Conservation (phyloP, 129 eudicot species). For the Pulicaria dysenterica region DNA sequence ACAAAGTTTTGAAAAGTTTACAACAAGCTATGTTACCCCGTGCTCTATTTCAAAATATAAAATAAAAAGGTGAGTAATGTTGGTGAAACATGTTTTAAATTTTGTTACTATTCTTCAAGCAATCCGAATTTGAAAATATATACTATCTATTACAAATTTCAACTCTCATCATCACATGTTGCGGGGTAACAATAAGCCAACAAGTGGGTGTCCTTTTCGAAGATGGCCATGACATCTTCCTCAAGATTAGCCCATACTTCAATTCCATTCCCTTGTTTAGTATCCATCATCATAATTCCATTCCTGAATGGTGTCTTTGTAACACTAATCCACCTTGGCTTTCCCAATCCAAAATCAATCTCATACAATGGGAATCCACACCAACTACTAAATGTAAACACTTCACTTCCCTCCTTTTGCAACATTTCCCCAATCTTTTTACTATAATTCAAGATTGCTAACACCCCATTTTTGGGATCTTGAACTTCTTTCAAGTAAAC, state of each 20-base stretch:
- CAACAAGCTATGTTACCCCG: no score
- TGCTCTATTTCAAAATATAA: no score
- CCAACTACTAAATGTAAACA: slow-evolving; percentile 39
- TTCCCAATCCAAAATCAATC: slow-evolving; percentile 44
- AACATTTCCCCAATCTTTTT: slow-evolving; percentile 26
- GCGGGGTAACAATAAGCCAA: slow-evolving; percentile 29
- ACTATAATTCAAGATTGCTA: slow-evolving; percentile 27
- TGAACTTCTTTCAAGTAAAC: slow-evolving; percentile 28
- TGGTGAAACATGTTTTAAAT: no score
- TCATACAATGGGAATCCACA: slow-evolving; percentile 36
- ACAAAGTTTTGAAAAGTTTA: no score
- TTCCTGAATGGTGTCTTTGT: slow-evolving; percentile 27
- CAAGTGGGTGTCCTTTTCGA: slow-evolving; percentile 34
- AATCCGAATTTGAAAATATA: neutral
- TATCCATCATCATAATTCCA: slow-evolving; percentile 36
- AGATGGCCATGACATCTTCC: slow-evolving; percentile 32
- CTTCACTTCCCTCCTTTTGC: slow-evolving; percentile 24
- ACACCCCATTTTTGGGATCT: slow-evolving; percentile 13
- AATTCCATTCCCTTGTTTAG: slow-evolving; percentile 35
- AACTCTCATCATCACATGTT: slow-evolving; percentile 16
- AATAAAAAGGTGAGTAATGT: no score
- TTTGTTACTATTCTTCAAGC: no score
- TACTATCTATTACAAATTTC: neutral
- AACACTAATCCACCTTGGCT: slow-evolving; percentile 39
- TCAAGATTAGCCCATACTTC: slow-evolving; percentile 41